A percentile compares a stretch with the other conserved stretches of the same genome.
phyloP scores from a whole-genome alignment of 2,329 filamentous ascomycete species.

The Cordyceps cicadae region DNA sequence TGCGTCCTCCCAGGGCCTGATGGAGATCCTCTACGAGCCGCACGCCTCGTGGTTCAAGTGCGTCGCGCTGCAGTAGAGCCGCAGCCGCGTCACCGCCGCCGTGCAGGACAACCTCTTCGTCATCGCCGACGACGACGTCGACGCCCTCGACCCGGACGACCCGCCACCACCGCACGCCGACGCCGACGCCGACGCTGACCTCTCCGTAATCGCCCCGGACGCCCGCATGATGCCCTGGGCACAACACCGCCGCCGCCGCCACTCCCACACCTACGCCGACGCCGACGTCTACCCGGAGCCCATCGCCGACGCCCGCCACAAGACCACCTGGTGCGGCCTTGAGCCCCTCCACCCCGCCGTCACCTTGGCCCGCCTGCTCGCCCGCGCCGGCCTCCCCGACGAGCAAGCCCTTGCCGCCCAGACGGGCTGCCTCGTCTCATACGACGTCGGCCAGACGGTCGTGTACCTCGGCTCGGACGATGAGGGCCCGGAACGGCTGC shows the following conservation, averaged over 20 bases:
- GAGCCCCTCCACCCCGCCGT: background rate
- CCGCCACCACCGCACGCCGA: background rate
- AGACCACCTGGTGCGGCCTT: background rate
- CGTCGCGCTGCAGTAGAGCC: background rate
- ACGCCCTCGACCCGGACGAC: background rate
- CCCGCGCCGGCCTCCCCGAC: background rate
- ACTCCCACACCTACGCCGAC: background rate
- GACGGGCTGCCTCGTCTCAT: background rate
- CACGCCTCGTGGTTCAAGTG: slow-evolving; percentile 5
- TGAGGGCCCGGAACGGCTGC: background rate
- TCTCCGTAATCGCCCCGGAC: background rate
- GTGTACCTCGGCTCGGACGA: slow-evolving; percentile 12
- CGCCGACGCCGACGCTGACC: background rate
- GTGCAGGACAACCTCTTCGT: slow-evolving; percentile 3
- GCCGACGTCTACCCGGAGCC: background rate
- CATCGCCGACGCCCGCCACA: background rate
- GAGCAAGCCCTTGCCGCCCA: background rate
- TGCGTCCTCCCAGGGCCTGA: background rate
- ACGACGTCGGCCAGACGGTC: slow-evolving; percentile 2
- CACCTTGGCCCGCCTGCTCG: background rate
- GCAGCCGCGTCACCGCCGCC: background rate
- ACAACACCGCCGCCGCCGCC: background rate
- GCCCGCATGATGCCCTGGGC: slow-evolving; percentile 4
- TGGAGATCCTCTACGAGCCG: slow-evolving; percentile 7
- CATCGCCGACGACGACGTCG: slow-evolving; percentile 8